Evolutionary conservation across 208 protist genomes (phyloP), one percentile per base, ranked within the genome.

Genomic region (Entamoeba moshkovskii): DNA sequence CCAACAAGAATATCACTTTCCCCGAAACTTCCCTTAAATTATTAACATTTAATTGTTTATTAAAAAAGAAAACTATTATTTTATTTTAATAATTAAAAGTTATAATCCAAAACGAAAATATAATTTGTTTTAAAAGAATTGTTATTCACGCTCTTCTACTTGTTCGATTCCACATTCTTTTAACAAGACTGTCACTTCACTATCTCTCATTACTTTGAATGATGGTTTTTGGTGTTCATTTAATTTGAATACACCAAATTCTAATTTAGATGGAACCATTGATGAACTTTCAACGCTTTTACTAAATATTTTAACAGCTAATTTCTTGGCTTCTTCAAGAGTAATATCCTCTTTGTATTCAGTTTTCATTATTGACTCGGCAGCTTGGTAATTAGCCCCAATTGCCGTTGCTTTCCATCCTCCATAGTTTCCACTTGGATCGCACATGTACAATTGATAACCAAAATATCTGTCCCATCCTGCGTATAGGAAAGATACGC

Each of bases 351-450:
- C 92, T 38, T 16, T 46, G n/a, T 94, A 95, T 29, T 95, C 94
- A 15, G 25, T 1, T 18, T 93, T 18, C 44, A 94, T 45, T 6
- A 94, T 38, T 29, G 92, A 29, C 8, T 48, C 3, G 8, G 94
- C 45, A 29, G 92, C 33, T 18, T 8, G 33, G 5, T 29, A 33
- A 73, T 94, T 94, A 29, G 11, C 18, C 2, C 94, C 94, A 38
- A 95, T 95, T 29, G 94, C 94, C 33, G 48, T 49, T 8, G 94
- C 94, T 46, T 95, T 95, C 94, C 94, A 95, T 33, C 94, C 94
- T 22, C 38, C 38, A 44, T 95, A 95, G 42, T 95, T 95, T 52
- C 94, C 94, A 73, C 92, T 45, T 29, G 94, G 94, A 91, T 92
- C 94, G 33, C 42, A 59, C 52, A 16, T 15, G 42, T 95, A 95